Base-by-base conservation (phyloP, 495 filamentous ascomycete species). In the Pseudevernia furfuracea region DNA sequence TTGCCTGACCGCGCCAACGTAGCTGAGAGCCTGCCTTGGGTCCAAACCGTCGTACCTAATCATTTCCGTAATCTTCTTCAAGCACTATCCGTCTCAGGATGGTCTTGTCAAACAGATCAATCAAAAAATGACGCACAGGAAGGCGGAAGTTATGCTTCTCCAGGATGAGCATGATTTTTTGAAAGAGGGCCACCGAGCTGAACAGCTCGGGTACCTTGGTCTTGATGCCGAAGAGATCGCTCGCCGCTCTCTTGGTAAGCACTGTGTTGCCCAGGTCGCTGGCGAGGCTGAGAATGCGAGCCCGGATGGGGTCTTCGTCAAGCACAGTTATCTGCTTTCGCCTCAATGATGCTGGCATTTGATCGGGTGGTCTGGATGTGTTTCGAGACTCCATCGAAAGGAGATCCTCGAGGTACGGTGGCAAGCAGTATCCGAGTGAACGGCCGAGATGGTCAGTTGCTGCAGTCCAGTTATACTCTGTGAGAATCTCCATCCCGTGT, bases 211-310 rank as follows among this genome's bases (percentile, higher is more conserved):
- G 82, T 67, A 85, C 81, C 66, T 84, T 87, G 17, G 78, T 73
- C 78, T 90, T 90, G 62, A 88, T 77, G 61, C 87, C 87, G 68
- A 82, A 79, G 60, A 97, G 81, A 72, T 96, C 91, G 39, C 78
- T 81, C 39, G 88, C 84, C 4, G 90, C 84, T 71, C 85, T 82
- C 68, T 90, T 90, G 61, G 89, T 87, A 59, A 96, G 79, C 43
- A 97, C 90, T 59, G 91, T 91, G 70, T 96, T 96, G 36, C 90
- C 89, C 68, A 96, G 81, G 69, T 95, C 90, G n/a, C 86, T 82
- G 37, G 92, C 83, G n/a, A 90, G 80, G 67, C 87, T 84, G 25
- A 96, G 72, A 38, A 96, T 89, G 41, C 86, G 86, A 64, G 86
- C 81, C 69, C 91, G 91, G 6, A 78, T 78, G 12, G 81, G 77